Percentiles rank a stretch among this genome's conserved stretches.
Evolutionary conservation across 2,329 filamentous ascomycete genomes (phyloP).

Genomic region (Elsinoe arachidis): DNA sequence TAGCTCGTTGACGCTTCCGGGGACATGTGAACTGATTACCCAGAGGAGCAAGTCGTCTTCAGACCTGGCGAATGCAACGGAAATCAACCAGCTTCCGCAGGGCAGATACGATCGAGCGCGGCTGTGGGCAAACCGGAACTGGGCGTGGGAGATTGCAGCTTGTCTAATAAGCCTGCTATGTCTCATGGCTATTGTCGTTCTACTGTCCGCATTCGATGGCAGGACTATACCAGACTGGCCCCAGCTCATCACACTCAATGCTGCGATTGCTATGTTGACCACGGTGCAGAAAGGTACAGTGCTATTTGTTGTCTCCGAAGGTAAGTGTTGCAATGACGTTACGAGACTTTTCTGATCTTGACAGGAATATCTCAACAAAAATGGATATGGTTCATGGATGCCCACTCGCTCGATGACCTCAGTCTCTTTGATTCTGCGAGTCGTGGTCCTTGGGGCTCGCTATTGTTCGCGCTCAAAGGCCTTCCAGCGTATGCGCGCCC

Average conservation of each 20-base stretch:
- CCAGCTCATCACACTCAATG: conserved; percentile 10
- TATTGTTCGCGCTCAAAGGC: conserved; percentile 20
- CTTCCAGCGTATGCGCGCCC: not conserved
- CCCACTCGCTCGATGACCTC: conserved; percentile 21
- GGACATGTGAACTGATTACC: too few relatives aligned
- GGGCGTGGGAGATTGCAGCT: not conserved
- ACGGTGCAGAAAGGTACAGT: conserved; percentile 2
- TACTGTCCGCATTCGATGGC: not conserved
- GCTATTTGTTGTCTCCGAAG: not conserved
- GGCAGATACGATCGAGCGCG: not conserved
- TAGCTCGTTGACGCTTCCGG: too few relatives aligned
- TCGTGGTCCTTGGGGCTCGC: conserved; percentile 25
- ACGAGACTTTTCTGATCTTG: not conserved
- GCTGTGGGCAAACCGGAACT: not conserved
- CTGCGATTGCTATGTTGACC: conserved; percentile 5
- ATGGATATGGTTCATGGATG: conserved; percentile 13
- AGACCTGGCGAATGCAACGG: too few relatives aligned
- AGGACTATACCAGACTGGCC: conserved; percentile 7
- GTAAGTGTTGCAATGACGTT: not conserved
- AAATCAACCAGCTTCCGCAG: too few relatives aligned
- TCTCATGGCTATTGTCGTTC: not conserved
- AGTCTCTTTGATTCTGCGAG: conserved; percentile 28
- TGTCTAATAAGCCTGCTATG: not conserved
- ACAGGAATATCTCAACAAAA: conserved; percentile 13
- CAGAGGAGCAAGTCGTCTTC: too few relatives aligned